Percentiles rank a stretch among this genome's conserved stretches.
phyloP scores from a whole-genome alignment of 768 basidiomycete species.

The Astraeus odoratus region DNA sequence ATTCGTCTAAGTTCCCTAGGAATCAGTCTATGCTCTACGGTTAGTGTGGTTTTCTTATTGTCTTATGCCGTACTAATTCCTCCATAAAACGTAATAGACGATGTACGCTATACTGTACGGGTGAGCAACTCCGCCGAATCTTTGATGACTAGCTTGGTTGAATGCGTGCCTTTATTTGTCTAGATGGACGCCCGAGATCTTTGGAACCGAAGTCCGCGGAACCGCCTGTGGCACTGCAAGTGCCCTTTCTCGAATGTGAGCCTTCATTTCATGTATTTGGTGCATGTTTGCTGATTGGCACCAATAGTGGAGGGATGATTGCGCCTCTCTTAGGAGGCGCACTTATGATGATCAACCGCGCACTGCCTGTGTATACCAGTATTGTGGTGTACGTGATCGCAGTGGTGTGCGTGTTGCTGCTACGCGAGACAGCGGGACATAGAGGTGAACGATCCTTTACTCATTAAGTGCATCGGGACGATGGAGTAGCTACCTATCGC shows the following conservation, averaged over 20 bases:
- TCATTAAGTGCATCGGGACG: slow-evolving; percentile 10
- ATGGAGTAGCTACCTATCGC: no score
- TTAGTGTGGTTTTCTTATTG: slow-evolving; percentile 6
- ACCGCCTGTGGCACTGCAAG: slow-evolving; percentile 87
- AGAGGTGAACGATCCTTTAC: slow-evolving; percentile 16
- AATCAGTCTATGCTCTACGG: slow-evolving; percentile 68
- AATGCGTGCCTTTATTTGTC: slow-evolving; percentile 8
- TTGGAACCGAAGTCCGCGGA: slow-evolving; percentile 78
- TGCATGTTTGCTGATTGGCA: not conserved
- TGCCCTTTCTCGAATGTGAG: slow-evolving; percentile 77
- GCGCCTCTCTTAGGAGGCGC: slow-evolving; percentile 75
- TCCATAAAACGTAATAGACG: slow-evolving; percentile 33
- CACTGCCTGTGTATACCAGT: slow-evolving; percentile 74
- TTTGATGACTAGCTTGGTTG: not conserved
- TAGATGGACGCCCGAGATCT: slow-evolving; percentile 82
- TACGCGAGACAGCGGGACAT: slow-evolving; percentile 46
- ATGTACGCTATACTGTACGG: slow-evolving; percentile 90
- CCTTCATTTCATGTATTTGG: slow-evolving; percentile 6
- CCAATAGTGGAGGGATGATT: slow-evolving; percentile 77
- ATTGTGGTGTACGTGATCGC: slow-evolving; percentile 58
- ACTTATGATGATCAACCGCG: slow-evolving; percentile 57
- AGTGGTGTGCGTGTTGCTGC: slow-evolving; percentile 52
- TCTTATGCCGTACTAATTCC: not conserved
- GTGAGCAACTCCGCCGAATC: slow-evolving; percentile 8
- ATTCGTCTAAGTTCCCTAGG: slow-evolving; percentile 67